Conservation (phyloP, 352 stramenopile genomes). For the Globisporangium cederbergense region DNA sequence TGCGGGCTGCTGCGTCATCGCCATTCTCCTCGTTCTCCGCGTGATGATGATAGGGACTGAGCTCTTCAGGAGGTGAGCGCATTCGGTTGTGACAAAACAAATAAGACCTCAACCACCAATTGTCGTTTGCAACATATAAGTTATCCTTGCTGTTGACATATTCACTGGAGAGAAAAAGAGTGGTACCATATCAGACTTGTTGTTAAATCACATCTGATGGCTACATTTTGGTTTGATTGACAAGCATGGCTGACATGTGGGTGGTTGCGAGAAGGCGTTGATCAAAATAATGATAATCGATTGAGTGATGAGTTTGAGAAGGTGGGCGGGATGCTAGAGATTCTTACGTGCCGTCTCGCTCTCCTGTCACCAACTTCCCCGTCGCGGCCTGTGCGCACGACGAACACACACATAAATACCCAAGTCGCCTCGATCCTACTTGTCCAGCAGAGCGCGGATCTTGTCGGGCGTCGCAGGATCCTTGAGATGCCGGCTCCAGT, state of each 20-base stretch:
- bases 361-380: background rate
- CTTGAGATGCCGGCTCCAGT: slow-evolving; percentile 51
- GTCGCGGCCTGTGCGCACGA: background rate
- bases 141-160: too few species aligned
- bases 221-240: slow-evolving; percentile 1
- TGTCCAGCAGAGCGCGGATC: slow-evolving; percentile 39
- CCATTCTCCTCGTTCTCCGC: background rate
- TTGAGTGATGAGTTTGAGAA: background rate
- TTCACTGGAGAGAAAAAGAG: background rate
- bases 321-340: background rate
- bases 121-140: background rate
- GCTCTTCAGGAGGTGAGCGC: background rate
- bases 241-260: background rate
- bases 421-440: background rate
- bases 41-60: background rate
- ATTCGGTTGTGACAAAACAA: background rate
- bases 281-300: background rate
- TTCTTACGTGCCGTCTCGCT: background rate
- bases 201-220: background rate
- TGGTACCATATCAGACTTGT: background rate
- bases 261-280: background rate
- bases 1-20: background rate
- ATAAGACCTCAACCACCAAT: background rate
- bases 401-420: slow-evolving; percentile 8
- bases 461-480: slow-evolving; percentile 43